Evolutionary conservation across 2,329 filamentous ascomycete genomes (phyloP).

Genomic region (Didymella pinodella): DNA sequence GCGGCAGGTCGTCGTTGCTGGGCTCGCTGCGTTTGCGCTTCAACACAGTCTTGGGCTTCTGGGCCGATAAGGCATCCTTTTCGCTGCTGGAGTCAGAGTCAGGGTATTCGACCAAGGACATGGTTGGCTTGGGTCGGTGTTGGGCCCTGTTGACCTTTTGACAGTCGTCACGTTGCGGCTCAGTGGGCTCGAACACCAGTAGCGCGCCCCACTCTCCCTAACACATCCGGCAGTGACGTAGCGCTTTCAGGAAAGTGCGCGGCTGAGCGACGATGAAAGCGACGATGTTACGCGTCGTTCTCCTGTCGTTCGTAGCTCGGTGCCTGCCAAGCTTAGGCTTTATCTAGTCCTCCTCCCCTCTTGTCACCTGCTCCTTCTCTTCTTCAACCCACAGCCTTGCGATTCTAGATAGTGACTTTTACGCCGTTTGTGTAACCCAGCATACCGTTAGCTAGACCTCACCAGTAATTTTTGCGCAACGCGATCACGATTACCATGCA

Average conservation of each 20-base stretch:
- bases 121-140: conserved; percentile 32
- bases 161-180: conserved; percentile 30
- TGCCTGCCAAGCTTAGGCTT: conserved; percentile 44
- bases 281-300: conserved; percentile 43
- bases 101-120: conserved; percentile 46
- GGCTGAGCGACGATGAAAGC: conserved; percentile 31
- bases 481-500: conserved; percentile 13
- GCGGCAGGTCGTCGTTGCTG: conserved; percentile 62
- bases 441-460: background rate
- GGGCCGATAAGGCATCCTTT: conserved; percentile 30
- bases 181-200: conserved; percentile 12
- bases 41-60: conserved; percentile 21
- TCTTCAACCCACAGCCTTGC: conserved; percentile 13
- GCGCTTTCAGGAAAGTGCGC: conserved; percentile 25
- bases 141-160: conserved; percentile 23
- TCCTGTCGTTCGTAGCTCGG: conserved; percentile 24
- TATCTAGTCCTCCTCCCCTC: conserved; percentile 29
- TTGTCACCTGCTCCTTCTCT: conserved; percentile 24
- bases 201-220: conserved; percentile 30
- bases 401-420: conserved; percentile 7
- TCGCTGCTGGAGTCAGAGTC: conserved; percentile 66
- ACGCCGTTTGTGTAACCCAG: conserved; percentile 18
- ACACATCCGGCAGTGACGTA: conserved; percentile 42
- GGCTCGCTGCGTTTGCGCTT: conserved; percentile 46
- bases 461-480: conserved; percentile 11